Conservation (phyloP, 1,284 basidiomycete species). For the Irpex lacteus region DNA sequence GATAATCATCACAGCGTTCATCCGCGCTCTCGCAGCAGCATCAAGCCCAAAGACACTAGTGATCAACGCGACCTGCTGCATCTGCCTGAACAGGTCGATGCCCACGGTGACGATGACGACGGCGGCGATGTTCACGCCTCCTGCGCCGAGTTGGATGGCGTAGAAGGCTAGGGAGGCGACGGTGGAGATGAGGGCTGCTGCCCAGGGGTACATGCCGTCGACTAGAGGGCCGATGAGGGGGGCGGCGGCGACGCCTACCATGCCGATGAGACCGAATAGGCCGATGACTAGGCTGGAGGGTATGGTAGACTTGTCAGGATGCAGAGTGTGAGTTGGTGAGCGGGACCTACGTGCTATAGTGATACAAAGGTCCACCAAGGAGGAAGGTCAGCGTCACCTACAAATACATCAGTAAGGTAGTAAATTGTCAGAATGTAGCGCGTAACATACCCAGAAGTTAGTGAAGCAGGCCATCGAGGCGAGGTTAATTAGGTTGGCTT, state of each 20-base stretch:
- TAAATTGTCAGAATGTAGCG: not conserved
- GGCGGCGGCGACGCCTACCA: slow-evolving; percentile 39
- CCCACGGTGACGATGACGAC: slow-evolving; percentile 39
- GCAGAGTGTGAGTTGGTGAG: too few relatives aligned
- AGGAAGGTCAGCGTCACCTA: slow-evolving; percentile 43
- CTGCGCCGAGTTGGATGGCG: slow-evolving; percentile 39
- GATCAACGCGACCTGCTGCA: slow-evolving; percentile 35
- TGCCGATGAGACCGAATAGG: slow-evolving; percentile 49
- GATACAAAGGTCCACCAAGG: slow-evolving; percentile 41
- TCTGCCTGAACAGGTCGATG: slow-evolving; percentile 43
- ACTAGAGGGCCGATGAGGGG: slow-evolving; percentile 46
- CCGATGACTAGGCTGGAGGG: slow-evolving; percentile 39
- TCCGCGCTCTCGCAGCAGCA: slow-evolving; percentile 35
- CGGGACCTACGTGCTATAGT: slow-evolving; percentile 32
- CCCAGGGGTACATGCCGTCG: slow-evolving; percentile 46
- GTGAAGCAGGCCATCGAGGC: slow-evolving; percentile 38
- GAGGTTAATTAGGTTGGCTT: slow-evolving; percentile 41
- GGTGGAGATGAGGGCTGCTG: slow-evolving; percentile 37
- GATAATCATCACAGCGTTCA: slow-evolving; percentile 47
- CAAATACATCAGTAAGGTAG: not conserved
- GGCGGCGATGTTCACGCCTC: slow-evolving; percentile 38
- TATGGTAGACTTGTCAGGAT: too few relatives aligned
- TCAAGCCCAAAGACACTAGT: slow-evolving; percentile 34
- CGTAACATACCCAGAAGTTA: slow-evolving; percentile 37
- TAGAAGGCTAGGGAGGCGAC: slow-evolving; percentile 28